A percentile compares a stretch with the other conserved stretches of the same genome.
Conservation (phyloP, 495 filamentous ascomycete species). For the Lineolata rhizophorae region DNA sequence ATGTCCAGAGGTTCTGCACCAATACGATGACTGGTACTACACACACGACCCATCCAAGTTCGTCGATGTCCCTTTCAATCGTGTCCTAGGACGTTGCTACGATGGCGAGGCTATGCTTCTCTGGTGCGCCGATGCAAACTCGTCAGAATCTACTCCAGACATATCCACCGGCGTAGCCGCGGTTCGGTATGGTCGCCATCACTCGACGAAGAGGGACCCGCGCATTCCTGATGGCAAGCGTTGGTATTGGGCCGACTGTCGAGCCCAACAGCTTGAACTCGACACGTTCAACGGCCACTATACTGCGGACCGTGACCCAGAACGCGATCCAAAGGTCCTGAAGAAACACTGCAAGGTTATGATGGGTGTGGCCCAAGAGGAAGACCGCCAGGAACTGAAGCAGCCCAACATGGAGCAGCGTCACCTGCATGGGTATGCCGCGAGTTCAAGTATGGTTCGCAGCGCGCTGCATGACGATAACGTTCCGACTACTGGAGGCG, state of each 20-base stretch:
- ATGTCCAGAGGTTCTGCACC: slow-evolving; percentile 8
- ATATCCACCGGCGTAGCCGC: slow-evolving; percentile 14
- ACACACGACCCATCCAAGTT: slow-evolving; percentile 17
- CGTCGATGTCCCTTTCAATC: slow-evolving; percentile 25
- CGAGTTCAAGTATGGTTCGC: background rate
- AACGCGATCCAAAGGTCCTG: slow-evolving; percentile 24
- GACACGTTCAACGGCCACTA: slow-evolving; percentile 29
- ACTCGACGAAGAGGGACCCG: slow-evolving; percentile 20
- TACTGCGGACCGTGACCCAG: slow-evolving; percentile 20
- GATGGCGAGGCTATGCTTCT: slow-evolving; percentile 26
- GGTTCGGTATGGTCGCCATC: slow-evolving; percentile 21
- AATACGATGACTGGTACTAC: slow-evolving; percentile 27
- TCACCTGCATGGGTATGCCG: slow-evolving; percentile 1
- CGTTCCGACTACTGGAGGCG: too few species aligned
- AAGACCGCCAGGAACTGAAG: slow-evolving; percentile 2
- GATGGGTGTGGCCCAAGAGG: slow-evolving; percentile 10
- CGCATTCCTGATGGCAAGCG: slow-evolving; percentile 22
- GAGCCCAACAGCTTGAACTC: slow-evolving; percentile 30
- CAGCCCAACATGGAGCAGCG: slow-evolving; percentile 1
- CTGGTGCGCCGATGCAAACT: slow-evolving; percentile 7
- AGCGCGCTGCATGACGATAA: background rate
- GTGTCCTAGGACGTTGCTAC: slow-evolving; percentile 31
- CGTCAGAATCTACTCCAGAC: too few species aligned
- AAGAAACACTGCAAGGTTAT: slow-evolving; percentile 22
- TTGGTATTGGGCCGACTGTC: slow-evolving; percentile 36